Evolutionary conservation across 2,329 filamentous ascomycete species (phyloP).

Genomic region (Zasmidium citrigriseum): DNA sequence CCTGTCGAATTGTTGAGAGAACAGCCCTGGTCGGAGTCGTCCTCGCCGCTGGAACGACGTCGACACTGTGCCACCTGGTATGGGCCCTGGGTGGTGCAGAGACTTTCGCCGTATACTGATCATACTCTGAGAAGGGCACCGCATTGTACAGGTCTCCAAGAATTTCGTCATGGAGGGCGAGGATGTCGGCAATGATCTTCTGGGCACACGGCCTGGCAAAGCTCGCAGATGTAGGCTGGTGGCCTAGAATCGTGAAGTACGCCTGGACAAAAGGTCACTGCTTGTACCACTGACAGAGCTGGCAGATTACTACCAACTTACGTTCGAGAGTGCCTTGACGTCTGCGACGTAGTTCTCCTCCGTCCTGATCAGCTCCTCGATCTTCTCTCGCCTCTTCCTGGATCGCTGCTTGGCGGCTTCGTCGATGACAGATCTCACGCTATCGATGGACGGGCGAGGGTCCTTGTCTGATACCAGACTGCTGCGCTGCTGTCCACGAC

Average conservation of each 20-base stretch:
- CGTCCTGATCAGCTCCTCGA: constrained; percentile 82
- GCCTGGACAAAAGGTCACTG: constrained; percentile 30
- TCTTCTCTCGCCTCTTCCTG: constrained; percentile 71
- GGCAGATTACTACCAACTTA: constrained; percentile 49
- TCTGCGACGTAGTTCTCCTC: constrained; percentile 90
- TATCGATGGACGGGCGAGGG: constrained; percentile 64
- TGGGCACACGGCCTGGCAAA: constrained; percentile 32
- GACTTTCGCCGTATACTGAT: constrained; percentile 31
- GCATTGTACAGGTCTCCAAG: constrained; percentile 70
- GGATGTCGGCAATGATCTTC: constrained; percentile 62
- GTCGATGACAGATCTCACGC: constrained; percentile 57
- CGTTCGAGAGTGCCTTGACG: constrained; percentile 82
- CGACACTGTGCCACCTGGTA: constrained; percentile 51
- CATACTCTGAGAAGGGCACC: constrained; percentile 64
- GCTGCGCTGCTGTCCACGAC: constrained; percentile 60
- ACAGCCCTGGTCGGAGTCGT: constrained; percentile 31
- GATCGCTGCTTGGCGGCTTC: constrained; percentile 70
- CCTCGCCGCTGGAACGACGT: constrained; percentile 44
- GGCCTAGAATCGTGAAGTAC: constrained; percentile 44
- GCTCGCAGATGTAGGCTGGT: constrained; percentile 26
- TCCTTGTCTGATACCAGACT: constrained; percentile 63
- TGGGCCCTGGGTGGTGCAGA: constrained; percentile 36
- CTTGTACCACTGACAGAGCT: neutral
- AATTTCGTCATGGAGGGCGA: constrained; percentile 81
- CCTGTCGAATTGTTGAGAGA: constrained; percentile 32